phyloP scores from a whole-genome alignment of 306 rosid species.

The Clitoria ternatea region DNA sequence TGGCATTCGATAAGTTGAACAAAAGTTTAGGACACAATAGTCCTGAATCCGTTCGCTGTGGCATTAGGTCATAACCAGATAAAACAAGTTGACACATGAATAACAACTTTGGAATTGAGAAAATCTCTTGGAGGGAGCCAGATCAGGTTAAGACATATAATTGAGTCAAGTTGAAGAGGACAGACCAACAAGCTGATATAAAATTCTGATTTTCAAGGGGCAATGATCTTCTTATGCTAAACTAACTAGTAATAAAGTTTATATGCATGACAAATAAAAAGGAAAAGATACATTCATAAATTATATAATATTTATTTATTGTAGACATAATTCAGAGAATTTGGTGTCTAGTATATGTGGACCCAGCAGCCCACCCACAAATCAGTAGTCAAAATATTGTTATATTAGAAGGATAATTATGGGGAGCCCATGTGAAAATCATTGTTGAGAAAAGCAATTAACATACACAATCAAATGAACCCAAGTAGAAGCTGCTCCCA shows the following conservation, averaged over 20 bases:
- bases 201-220: constrained; percentile 1
- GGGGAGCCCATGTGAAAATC: constrained; percentile 30
- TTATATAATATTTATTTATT: neutral
- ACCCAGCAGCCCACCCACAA: constrained; percentile 14
- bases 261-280: neutral
- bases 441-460: constrained; percentile 9
- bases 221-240: neutral
- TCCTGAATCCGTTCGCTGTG: constrained; percentile 4
- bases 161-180: constrained; percentile 41
- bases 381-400: neutral
- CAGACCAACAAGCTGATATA: constrained; percentile 33
- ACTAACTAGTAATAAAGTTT: neutral
- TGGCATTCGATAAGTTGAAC: constrained; percentile 14
- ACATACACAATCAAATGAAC: neutral
- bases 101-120: neutral
- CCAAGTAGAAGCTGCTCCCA: neutral
- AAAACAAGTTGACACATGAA: neutral
- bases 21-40: constrained; percentile 19
- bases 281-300: neutral
- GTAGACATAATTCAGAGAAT: neutral
- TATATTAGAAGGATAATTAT: neutral
- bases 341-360: constrained; percentile 1
- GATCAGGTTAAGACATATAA: constrained; percentile 27
- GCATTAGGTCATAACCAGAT: neutral
- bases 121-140: constrained; percentile 11